Evolutionary conservation across 2,329 filamentous ascomycete genomes (phyloP), one percentile per base, ranked within the genome.

Genomic region (Botrytis medusae): DNA sequence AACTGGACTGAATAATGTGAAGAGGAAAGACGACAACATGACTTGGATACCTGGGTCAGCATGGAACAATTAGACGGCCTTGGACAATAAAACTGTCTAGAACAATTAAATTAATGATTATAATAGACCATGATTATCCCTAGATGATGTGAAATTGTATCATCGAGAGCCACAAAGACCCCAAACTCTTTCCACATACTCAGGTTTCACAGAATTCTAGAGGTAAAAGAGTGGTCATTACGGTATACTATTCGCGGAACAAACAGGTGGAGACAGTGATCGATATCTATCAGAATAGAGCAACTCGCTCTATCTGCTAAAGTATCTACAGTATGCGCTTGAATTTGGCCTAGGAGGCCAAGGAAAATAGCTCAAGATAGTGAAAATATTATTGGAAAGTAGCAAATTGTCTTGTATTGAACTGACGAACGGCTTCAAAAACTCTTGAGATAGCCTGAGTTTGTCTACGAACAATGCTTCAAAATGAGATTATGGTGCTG

Each of bases 261-360:
- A 29, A 18, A 29, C 16, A 3, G 12, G 8, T 57, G 8, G n/a
- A 57, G 54, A 57, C 6, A 8, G 5, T 18, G 14, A 29, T 8
- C 14, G 8, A 20, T 16, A 16, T 7, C 18, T 2, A 32, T 29
- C 3, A 20, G 8, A 6, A 57, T 29, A 32, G 2, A 29, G 2
- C 14, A 57, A 57, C 3, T 6, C 18, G 16, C 5, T 2, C 14
- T 7, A 57, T 57, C 54, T 57, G 14, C 54, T 32, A 1, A 9
- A 16, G 6, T 32, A 1, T 57, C 6, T 29, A 18, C 9, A 16
- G 0, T 0, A 32, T 29, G 29, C 2, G 16, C 7, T 8, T 18
- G 14, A 3, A 57, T 9, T 8, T 32, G 14, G 16, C 0, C 12
- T 29, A 57, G 6, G 14, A 18, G 9, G 8, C 14, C n/a, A 32